Base-by-base conservation (phyloP, 306 rosid species). In the Lablab purpureus region DNA sequence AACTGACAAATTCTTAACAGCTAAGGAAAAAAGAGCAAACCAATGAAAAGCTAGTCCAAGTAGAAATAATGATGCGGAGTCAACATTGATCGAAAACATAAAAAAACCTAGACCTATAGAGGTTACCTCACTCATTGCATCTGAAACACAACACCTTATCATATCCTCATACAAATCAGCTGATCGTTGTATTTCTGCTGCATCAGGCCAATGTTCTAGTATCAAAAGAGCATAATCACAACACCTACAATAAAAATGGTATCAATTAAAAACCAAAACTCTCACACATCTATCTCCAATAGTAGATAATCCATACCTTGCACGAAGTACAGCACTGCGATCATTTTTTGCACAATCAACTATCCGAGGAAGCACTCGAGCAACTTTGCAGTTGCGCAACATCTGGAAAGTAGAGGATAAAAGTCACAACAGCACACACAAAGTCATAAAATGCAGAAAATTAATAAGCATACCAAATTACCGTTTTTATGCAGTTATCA, bases 81-180 rank as follows among this genome's bases (percentile, higher is more conserved):
- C 66, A 21, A 56, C 41, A 22, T 47, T 28, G 40, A 62, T 23
- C 19, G 58, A 80, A 59, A 80, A 54, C 34, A 77, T 68, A 70
- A 55, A 28, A 46, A 81, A 56, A 75, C 69, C 80, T 36, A 46
- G 67, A 54, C 67, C 18, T 25, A 68, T 45, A 52, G 76, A 68
- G 52, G 71, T 36, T 92, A 94, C 99, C 99, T 96, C 99, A 58
- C 99, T 91, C 97, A 96, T 96, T 79, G 99, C 99, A 49, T 96
- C 99, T 28, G 94, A 93, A 80, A 93, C 99, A 83, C 99, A 96
- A 74, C 94, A 91, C 82, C 87, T 90, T 80, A 96, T 91, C 80
- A 96, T 80, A 84, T 96, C 99, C 85, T 96, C 99, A 76, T 84
- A 96, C 77, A 89, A 81, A 66, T 96, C 98, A 4, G 97, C 94